Conservation (phyloP, 2,329 filamentous ascomycete species). For the Nigrograna mackinnonii region DNA sequence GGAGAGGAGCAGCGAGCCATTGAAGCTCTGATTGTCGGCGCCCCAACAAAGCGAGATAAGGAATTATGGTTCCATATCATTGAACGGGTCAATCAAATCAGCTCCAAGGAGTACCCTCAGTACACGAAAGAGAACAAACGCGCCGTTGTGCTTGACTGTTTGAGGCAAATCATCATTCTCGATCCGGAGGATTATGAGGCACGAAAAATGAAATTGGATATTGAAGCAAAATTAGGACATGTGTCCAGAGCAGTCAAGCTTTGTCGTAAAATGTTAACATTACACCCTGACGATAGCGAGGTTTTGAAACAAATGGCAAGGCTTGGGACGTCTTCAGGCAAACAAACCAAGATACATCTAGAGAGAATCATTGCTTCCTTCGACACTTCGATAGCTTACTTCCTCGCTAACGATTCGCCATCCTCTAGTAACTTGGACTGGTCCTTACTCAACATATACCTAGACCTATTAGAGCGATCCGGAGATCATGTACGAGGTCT, state of each 20-base stretch:
- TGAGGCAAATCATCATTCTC: conserved; percentile 55
- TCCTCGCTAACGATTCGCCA: conserved; percentile 44
- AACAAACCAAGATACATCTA: conserved; percentile 50
- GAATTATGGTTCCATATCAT: conserved; percentile 63
- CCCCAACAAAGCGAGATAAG: conserved; percentile 59
- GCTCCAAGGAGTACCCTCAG: conserved; percentile 33
- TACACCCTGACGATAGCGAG: conserved; percentile 57
- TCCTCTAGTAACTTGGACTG: conserved; percentile 62
- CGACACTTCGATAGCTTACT: conserved; percentile 56
- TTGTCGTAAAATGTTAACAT: conserved; percentile 58
- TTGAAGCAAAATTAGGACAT: conserved; percentile 54
- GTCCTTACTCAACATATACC: conserved; percentile 84
- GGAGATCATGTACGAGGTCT: conserved; percentile 69
- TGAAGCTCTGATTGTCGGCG: conserved; percentile 60
- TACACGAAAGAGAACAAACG: conserved; percentile 32
- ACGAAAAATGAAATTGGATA: conserved; percentile 58
- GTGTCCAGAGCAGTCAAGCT: conserved; percentile 34
- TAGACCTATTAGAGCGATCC: conserved; percentile 74
- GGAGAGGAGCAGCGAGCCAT: conserved; percentile 62
- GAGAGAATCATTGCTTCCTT: conserved; percentile 55
- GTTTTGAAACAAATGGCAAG: conserved; percentile 61
- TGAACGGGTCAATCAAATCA: conserved; percentile 54
- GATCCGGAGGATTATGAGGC: conserved; percentile 56
- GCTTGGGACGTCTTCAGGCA: conserved; percentile 56
- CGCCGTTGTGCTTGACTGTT: conserved; percentile 30